Base-by-base conservation (phyloP, 2,329 filamentous ascomycete genomes). In the Botrytis squamosa region DNA sequence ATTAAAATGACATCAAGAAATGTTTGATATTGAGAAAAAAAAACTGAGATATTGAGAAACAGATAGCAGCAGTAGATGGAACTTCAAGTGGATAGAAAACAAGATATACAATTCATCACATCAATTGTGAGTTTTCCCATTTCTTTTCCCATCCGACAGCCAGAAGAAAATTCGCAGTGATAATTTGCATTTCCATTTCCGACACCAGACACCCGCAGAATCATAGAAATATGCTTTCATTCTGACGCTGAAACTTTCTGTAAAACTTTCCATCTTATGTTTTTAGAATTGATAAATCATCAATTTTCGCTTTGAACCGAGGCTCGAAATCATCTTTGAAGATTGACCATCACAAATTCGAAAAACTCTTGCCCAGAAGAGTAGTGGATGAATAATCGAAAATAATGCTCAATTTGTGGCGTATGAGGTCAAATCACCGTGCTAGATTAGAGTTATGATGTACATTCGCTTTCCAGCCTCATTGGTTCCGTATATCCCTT, bases 131-230 rank as follows among this genome's bases (percentile, higher is more conserved):
- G 0, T 16, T 55, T 7, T n/a, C 5, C 25, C 25, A 16, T n/a
- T n/a, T n/a, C 5, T 4, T 52, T 46, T 7, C 0, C 7, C 2
- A n/a, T 55, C 25, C 5, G 49, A 55, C 0, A 7, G 5, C n/a
- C 12, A 0, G 0, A 55, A 55, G 49, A 16, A 6, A 12, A 7
- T 3, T 1, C 46, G 25, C 2, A 55, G 49, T 3, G 5, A 55
- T 16, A n/a, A 55, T 16, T 12, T 55, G 1, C 25, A 14, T 0
- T n/a, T 0, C 2, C 25, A n/a, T n/a, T 55, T n/a, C 6, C 12
- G 49, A 55, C 49, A 52, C 10, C 25, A n/a, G n/a, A n/a, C 25
- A 14, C 12, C 12, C 49, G 25, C 12, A n/a, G 49, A 55, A 52
- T 12, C 25, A 16, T 3, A 3, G 25, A 2, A 55, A 55, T 14